Evolutionary conservation across 345 rosid species (phyloP).

Genomic region (Anacardium occidentale): DNA sequence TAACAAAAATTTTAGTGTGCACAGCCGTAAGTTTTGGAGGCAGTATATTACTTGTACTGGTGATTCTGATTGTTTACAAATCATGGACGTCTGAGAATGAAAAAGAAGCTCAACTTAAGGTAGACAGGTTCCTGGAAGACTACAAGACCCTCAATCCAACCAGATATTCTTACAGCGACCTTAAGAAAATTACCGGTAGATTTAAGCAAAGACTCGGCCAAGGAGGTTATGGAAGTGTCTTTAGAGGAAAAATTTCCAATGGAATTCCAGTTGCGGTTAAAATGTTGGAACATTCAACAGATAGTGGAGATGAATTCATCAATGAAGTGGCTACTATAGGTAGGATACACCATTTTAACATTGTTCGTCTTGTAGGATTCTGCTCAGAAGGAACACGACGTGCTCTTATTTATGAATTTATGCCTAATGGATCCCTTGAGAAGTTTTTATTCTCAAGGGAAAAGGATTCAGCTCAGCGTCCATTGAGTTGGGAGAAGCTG

Average conservation of each 20-base stretch:
- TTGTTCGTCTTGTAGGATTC: constrained; percentile 12
- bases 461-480: background rate
- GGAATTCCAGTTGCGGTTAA: constrained; percentile 15
- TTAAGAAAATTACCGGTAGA: background rate
- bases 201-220: background rate
- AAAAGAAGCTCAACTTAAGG: background rate
- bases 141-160: background rate
- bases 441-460: background rate
- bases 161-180: background rate
- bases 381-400: constrained; percentile 5
- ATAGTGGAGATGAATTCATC: constrained; percentile 23
- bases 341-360: constrained; percentile 12
- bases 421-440: constrained; percentile 20
- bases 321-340: constrained; percentile 22
- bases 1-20: background rate
- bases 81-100: background rate
- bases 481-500: constrained; percentile 19
- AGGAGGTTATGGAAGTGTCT: constrained; percentile 7
- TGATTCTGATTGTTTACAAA: background rate
- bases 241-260: background rate
- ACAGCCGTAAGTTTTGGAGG: background rate
- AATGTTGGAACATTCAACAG: constrained; percentile 13
- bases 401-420: constrained; percentile 14
- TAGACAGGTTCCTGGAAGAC: constrained; percentile 8
- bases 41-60: background rate